A percentile compares a stretch with the other conserved stretches of the same genome.
These are phyloP conservation scores for Sarocladiaceae sp. DNA, from an alignment of 2,329 filamentous ascomycete genomes.

Conservation along the genomic window DNA sequence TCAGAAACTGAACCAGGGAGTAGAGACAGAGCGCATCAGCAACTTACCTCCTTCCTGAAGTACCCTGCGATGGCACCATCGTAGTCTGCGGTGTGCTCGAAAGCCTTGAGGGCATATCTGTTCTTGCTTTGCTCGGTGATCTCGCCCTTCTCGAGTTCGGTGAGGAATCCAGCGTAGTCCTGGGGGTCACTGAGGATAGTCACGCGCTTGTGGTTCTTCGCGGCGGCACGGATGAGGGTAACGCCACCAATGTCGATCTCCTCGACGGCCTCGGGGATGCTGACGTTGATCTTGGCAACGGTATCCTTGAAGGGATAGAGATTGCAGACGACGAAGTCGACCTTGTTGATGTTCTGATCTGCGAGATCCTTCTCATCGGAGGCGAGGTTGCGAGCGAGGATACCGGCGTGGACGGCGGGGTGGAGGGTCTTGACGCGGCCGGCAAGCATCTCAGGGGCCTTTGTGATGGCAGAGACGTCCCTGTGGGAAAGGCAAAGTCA, in stretches of 20 bases:
- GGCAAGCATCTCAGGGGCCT: conserved; percentile 93
- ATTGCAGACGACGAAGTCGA: conserved; percentile 96
- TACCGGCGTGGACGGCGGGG: conserved; percentile 83
- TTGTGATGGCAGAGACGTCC: conserved; percentile 95
- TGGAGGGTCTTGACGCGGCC: conserved; percentile 87
- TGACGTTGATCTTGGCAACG: conserved; percentile 93
- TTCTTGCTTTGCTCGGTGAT: conserved; percentile 81
- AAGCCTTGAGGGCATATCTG: conserved; percentile 90
- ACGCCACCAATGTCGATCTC: conserved; percentile 99
- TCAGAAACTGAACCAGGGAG: background rate
- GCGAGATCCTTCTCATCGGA: conserved; percentile 96
- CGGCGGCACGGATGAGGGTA: conserved; percentile 89
- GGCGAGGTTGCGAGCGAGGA: conserved; percentile 87
- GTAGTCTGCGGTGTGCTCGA: conserved; percentile 97
- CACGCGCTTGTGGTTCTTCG: conserved; percentile 95
- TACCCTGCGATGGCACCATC: conserved; percentile 91
- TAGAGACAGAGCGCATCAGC: background rate
- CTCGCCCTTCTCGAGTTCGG: conserved; percentile 81
- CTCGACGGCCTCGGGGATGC: conserved; percentile 92
- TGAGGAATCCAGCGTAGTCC: conserved; percentile 91
- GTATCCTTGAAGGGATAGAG: conserved; percentile 99
- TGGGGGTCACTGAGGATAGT: conserved; percentile 91
- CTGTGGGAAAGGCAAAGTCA: conserved; percentile 37
- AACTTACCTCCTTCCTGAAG: conserved; percentile 72
- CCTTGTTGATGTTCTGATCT: conserved; percentile 90